phyloP scores from a whole-genome alignment of 495 filamentous ascomycete genomes.

The Aspergillus wentii region DNA sequence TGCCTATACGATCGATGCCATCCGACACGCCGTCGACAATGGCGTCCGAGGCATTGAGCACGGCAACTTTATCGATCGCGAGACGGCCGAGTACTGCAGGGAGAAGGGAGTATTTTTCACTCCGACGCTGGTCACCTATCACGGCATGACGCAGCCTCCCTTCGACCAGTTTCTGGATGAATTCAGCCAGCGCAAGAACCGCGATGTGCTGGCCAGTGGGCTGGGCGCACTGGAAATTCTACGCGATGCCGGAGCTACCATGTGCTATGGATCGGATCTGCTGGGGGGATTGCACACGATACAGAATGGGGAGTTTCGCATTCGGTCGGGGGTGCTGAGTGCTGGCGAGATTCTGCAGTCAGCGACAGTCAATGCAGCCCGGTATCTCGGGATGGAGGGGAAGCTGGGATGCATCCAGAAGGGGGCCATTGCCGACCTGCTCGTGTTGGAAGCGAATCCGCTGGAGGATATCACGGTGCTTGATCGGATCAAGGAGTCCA shows the following conservation, averaged over 20 bases:
- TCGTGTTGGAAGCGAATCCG: constrained; percentile 41
- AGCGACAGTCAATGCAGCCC: constrained; percentile 48
- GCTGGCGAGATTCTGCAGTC: constrained; percentile 40
- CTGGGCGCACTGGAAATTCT: constrained; percentile 40
- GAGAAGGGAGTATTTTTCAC: constrained; percentile 43
- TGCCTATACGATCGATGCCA: constrained; percentile 46
- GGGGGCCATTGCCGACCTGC: constrained; percentile 38
- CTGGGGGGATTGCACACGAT: constrained; percentile 40
- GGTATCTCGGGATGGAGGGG: constrained; percentile 35
- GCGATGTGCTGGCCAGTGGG: constrained; percentile 39
- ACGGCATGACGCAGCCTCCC: constrained; percentile 38
- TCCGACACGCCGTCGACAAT: constrained; percentile 49
- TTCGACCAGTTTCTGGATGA: constrained; percentile 39
- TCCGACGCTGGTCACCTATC: constrained; percentile 49
- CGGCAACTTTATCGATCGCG: constrained; percentile 47
- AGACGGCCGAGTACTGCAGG: constrained; percentile 44
- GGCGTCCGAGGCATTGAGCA: constrained; percentile 54
- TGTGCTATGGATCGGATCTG: constrained; percentile 54
- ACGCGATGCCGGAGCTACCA: constrained; percentile 41
- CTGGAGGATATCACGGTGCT: constrained; percentile 48
- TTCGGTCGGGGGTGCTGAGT: constrained; percentile 39
- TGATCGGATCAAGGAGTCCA: constrained; percentile 36
- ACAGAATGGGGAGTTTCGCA: constrained; percentile 46
- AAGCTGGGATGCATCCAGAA: constrained; percentile 39
- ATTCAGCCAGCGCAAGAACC: constrained; percentile 38